Evolutionary conservation across 176 grass and related monocot species (phyloP).

Genomic region (Triticum dicoccoides): DNA sequence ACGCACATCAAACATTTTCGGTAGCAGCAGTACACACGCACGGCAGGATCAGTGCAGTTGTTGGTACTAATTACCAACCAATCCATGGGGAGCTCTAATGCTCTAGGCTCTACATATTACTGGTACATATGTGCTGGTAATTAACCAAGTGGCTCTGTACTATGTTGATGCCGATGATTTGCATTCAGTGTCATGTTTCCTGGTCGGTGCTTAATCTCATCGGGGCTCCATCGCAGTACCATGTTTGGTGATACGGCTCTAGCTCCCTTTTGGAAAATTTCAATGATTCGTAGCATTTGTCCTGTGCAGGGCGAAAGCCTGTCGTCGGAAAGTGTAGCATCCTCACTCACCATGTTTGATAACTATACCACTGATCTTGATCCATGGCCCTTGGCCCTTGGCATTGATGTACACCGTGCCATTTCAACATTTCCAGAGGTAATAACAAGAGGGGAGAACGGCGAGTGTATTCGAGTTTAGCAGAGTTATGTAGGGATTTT

Average conservation of each 20-base stretch:
- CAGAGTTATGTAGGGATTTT: background rate
- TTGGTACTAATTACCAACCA: background rate
- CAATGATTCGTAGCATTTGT: conserved; percentile 27
- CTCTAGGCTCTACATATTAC: background rate
- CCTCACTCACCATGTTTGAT: background rate
- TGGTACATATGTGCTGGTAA: background rate
- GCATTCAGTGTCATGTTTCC: conserved; percentile 26
- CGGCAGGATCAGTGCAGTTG: background rate
- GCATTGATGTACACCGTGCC: background rate
- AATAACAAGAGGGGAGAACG: background rate
- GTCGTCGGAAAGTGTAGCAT: background rate
- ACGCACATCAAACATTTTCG: background rate
- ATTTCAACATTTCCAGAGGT: background rate
- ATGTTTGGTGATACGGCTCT: conserved; percentile 33
- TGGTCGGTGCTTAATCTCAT: conserved; percentile 25
- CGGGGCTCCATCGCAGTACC: background rate
- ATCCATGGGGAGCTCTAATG: background rate
- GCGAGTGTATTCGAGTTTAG: background rate
- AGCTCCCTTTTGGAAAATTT: background rate
- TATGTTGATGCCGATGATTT: background rate
- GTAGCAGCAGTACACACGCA: background rate
- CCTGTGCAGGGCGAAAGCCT: background rate
- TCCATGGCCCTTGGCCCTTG: background rate
- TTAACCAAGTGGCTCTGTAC: background rate
- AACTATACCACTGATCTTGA: background rate